A percentile compares a stretch with the other conserved stretches of the same genome.
phyloP scores from a whole-genome alignment of 192 early-diverging fungal genomes.

The Chytriomyces sp. region DNA sequence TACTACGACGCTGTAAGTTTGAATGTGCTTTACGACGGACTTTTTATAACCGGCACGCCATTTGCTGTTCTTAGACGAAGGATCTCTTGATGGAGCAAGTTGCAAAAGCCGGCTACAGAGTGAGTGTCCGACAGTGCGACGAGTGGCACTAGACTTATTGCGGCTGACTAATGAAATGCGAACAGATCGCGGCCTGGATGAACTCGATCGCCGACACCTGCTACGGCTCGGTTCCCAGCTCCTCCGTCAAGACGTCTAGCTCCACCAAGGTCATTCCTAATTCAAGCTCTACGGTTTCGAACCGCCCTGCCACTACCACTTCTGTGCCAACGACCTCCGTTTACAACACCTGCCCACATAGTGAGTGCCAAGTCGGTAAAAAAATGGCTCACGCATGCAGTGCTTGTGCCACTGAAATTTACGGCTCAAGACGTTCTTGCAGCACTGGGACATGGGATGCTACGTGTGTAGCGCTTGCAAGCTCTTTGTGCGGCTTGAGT shows the following conservation, averaged over 20 bases:
- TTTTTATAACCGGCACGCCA: not conserved
- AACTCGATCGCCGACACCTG: slow-evolving; percentile 37
- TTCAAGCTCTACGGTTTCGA: not conserved
- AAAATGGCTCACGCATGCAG: not conserved
- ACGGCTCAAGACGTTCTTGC: not conserved
- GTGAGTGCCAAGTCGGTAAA: not conserved
- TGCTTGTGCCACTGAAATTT: not conserved
- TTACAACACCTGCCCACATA: not conserved
- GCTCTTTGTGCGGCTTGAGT: not conserved
- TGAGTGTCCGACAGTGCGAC: not conserved
- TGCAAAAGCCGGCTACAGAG: slow-evolving; percentile 52
- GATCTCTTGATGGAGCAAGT: slow-evolving; percentile 37
- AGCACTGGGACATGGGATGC: not conserved
- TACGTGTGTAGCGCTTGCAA: not conserved
- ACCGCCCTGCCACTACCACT: not conserved
- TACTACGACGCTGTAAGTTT: slow-evolving; percentile 40
- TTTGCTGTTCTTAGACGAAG: not conserved
- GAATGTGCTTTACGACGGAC: not conserved
- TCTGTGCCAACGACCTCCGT: not conserved
- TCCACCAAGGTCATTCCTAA: not conserved
- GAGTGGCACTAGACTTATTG: not conserved
- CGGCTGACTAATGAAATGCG: not conserved
- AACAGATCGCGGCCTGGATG: slow-evolving; percentile 35
- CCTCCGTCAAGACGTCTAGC: not conserved
- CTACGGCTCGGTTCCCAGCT: not conserved